phyloP scores from a whole-genome alignment of 2,329 filamentous ascomycete species.

The Pestalotiopsis fici region DNA sequence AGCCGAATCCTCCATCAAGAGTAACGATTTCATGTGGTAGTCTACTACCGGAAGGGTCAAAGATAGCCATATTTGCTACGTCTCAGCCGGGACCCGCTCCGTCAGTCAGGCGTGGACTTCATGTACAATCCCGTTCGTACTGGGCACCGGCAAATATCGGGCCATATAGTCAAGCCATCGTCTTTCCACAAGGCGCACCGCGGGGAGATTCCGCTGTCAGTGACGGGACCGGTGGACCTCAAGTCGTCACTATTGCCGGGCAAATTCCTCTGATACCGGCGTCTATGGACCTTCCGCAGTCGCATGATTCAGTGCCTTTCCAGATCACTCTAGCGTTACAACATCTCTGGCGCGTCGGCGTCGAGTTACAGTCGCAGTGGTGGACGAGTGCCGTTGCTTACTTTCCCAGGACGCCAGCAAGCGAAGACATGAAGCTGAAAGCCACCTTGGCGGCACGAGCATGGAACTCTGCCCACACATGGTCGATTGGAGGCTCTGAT shows the following conservation, averaged over 20 bases:
- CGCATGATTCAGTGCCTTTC: conserved; percentile 43
- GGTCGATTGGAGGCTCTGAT: conserved; percentile 36
- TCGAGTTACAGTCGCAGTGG: conserved; percentile 69
- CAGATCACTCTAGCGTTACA: conserved; percentile 78
- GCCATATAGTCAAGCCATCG: conserved; percentile 89
- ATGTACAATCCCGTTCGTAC: conserved; percentile 92
- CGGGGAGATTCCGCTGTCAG: conserved; percentile 18
- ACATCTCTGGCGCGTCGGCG: conserved; percentile 83
- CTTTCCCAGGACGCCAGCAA: conserved; percentile 47
- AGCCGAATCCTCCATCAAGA: conserved; percentile 81
- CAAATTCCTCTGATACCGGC: conserved; percentile 87
- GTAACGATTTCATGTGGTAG: conserved; percentile 80
- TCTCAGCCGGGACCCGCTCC: conserved; percentile 31
- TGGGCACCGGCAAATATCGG: conserved; percentile 99
- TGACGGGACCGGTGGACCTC: conserved; percentile 23
- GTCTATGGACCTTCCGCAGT: conserved; percentile 64
- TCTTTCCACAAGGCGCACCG: conserved; percentile 40
- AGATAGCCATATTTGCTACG: conserved; percentile 61
- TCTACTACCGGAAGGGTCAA: conserved; percentile 58
- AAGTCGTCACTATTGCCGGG: conserved; percentile 71
- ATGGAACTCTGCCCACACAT: conserved; percentile 49
- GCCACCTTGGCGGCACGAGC: conserved; percentile 43
- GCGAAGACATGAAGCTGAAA: conserved; percentile 25
- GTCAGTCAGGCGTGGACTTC: conserved; percentile 62
- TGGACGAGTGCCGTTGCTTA: conserved; percentile 80